Evolutionary conservation across 371 early-diverging fungal genomes (phyloP), one percentile per base, ranked within the genome.

Genomic region (Mortierella sp.): DNA sequence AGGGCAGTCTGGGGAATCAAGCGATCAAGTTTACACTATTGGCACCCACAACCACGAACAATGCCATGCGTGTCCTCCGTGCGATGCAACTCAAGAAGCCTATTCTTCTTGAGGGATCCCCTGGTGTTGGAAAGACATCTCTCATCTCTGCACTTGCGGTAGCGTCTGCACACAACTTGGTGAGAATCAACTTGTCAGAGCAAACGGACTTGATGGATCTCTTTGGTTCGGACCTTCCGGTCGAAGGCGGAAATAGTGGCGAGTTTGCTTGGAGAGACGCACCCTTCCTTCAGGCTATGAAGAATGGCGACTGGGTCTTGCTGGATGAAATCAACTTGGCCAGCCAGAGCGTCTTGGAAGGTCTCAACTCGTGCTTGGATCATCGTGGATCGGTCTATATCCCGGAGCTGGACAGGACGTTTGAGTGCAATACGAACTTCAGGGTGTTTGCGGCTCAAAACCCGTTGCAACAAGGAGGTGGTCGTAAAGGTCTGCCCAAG

Each of bases 271-370:
- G 98, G 98, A 83, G 96, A 60, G 97, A 98, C 73, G 98, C 99
- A 17, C 96, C 98, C 6, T 98, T 99, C 74, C 82, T 99, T 63
- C 87, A 90, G 61, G 99, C 97, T 9, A 94, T 99, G 93, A 87
- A 95, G 81, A 85, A 86, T 5, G 99, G 99, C 12, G 92, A 95
- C 79, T 99, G 98, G 98, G 97, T 99, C 3, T 82, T 99, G 50
- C 81, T 99, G 17, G 99, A 99, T 81, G 99, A 99, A 79, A 88
- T 99, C 63, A 99, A 99, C 80, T 83, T 99, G 71, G 99, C 99
- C 8, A 94, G 98, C 14, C 99, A 99, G 82, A 95, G 95, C 69
- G 99, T 99, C 2, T 86, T 99, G 34, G 99, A 99, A 88, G 99
- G 99, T 66, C 85, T 99, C 63, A 99, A 99, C 80, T 95, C 98